Conservation (phyloP, 352 stramenopile genomes). For the Phytophthora fragariaefolia region DNA sequence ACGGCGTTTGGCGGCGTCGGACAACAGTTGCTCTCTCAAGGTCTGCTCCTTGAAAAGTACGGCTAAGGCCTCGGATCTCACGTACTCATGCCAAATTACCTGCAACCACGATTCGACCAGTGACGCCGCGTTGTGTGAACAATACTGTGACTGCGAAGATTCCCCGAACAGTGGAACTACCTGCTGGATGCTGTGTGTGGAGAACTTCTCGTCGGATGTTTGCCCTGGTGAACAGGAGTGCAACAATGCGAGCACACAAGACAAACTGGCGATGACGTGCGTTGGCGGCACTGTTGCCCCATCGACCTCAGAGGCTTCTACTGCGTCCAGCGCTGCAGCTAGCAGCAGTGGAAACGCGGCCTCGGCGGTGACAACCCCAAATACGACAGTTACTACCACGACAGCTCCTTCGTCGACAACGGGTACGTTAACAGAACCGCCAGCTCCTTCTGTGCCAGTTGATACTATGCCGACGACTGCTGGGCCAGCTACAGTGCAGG, state of each 20-base stretch:
- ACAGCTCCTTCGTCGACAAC: constrained; percentile 9
- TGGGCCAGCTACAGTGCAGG: constrained; percentile 7
- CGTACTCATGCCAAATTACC: constrained; percentile 58
- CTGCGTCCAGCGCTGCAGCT: constrained; percentile 2
- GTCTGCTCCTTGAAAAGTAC: constrained; percentile 46
- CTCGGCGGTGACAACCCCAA: constrained; percentile 11
- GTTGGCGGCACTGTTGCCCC: constrained; percentile 36
- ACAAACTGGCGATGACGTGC: constrained; percentile 57
- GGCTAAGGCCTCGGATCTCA: constrained; percentile 33
- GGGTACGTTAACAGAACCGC: constrained; percentile 3
- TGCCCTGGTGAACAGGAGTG: constrained; percentile 57
- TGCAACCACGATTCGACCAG: constrained; percentile 57
- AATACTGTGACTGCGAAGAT: constrained; percentile 53
- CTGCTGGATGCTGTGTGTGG: constrained; percentile 72
- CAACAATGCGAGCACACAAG: constrained; percentile 44
- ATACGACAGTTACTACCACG: constrained; percentile 10
- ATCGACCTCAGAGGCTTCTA: constrained; percentile 13
- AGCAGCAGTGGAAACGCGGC: neutral
- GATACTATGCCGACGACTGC: constrained; percentile 12
- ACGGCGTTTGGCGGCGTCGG: constrained; percentile 52
- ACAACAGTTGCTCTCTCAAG: constrained; percentile 58
- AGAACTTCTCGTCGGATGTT: constrained; percentile 48
- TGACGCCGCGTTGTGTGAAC: constrained; percentile 42
- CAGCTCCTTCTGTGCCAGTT: constrained; percentile 4
- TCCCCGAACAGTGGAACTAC: constrained; percentile 37